Base-by-base conservation (phyloP, 371 early-diverging fungal species). In the Mortierella sp. region DNA sequence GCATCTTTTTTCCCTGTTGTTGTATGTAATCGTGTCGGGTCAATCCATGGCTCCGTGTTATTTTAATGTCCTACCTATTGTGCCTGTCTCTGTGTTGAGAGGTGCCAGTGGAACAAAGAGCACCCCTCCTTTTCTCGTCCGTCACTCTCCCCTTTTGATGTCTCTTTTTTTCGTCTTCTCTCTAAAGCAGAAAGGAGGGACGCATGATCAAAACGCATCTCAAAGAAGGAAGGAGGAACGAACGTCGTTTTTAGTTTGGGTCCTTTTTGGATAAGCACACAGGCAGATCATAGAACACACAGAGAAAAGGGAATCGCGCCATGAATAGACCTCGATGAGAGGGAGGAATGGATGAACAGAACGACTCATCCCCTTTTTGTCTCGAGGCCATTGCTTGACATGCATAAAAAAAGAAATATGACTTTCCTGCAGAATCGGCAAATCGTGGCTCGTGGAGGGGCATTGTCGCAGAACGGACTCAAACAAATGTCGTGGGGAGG, bases 131-230 rank as follows among this genome's bases (percentile, higher is more conserved):
- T 21, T 51, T 51, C 48, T 51, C 51, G 1, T 51, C 16, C 21
- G 51, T 51, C 51, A 0, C 51, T 21, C 1, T 35, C 41, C 38
- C 68, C 65, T 65, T 68, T 68, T 68, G 68, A 1, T 38, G 24
- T 35, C 8, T 5, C 16, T 56, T 56, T n/a, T 55, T 6, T 46
- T 46, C 41, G 1, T 21, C 21, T 51, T 51, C 51, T 51, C 5
- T 18, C 4, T 51, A 18, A 21, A 21, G 51, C 16, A 51, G 21
- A 14, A 16, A 21, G 24, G 35, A 38, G 11, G 16, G 21, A 68
- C 43, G 24, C 68, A 68, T 68, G 68, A 68, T 41, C 65, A 63
- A 63, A 56, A 56, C 56, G 27, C 27, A 56, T 56, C 35, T 35
- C 35, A 35, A n/a, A 18, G 16, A 0, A 21, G 24, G 16, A 55